Percentiles rank a stretch among this genome's conserved stretches.
These are phyloP conservation scores for Mrakia gelida DNA, from an alignment of 768 basidiomycete genomes.

Conservation along the genomic window DNA sequence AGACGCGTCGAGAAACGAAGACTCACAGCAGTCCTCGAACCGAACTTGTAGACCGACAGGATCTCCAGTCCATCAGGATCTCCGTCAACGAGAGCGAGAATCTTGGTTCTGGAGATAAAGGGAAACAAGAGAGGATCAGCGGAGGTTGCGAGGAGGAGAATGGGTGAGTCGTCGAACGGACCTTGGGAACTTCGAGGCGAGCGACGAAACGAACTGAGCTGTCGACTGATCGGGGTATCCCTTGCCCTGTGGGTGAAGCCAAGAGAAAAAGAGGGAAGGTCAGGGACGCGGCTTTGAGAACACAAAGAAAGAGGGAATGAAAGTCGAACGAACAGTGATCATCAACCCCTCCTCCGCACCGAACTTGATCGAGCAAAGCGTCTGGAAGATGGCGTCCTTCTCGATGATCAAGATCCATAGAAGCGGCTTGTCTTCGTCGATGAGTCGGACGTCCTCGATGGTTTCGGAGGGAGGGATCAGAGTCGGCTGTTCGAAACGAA, in stretches of 20 bases:
- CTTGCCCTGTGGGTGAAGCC: slow-evolving; percentile 64
- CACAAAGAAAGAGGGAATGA: neutral
- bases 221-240: slow-evolving; percentile 95
- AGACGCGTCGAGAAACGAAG: slow-evolving; percentile 23
- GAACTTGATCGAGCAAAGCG: slow-evolving; percentile 61
- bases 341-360: slow-evolving; percentile 67
- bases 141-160: neutral
- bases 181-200: slow-evolving; percentile 64
- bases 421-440: slow-evolving; percentile 42
- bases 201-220: slow-evolving; percentile 68
- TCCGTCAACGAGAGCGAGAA: slow-evolving; percentile 76
- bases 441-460: neutral
- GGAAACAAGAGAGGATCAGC: neutral
- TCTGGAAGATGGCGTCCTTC: slow-evolving; percentile 97
- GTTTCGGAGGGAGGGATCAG: slow-evolving; percentile 23
- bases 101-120: slow-evolving; percentile 57
- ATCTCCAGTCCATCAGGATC: slow-evolving; percentile 94
- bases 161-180: slow-evolving; percentile 42
- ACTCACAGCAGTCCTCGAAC: slow-evolving; percentile 66
- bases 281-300: neutral
- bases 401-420: slow-evolving; percentile 83
- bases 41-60: slow-evolving; percentile 77
- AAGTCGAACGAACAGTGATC: slow-evolving; percentile 58
- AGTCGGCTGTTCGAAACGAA: slow-evolving; percentile 8
- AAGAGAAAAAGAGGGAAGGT: neutral